Percentiles rank a stretch among this genome's conserved stretches.
Evolutionary conservation across 2,329 filamentous ascomycete species (phyloP).

Genomic region (Alternaria conjuncta): DNA sequence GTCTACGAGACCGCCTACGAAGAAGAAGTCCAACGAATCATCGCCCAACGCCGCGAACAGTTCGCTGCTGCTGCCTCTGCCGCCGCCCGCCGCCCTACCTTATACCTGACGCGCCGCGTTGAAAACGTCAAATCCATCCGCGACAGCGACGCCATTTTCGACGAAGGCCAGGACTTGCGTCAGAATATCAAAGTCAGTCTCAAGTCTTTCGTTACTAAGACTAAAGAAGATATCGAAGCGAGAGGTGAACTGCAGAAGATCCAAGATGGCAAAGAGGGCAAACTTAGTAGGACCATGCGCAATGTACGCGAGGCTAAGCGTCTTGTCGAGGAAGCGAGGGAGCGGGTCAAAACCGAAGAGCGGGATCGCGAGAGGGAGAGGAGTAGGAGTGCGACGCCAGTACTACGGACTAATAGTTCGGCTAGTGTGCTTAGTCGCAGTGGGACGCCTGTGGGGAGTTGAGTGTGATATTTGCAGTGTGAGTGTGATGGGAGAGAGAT

Average conservation of each 20-base stretch:
- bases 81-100: constrained; percentile 52
- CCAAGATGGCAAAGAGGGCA: constrained; percentile 43
- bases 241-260: constrained; percentile 42
- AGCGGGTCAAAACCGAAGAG: constrained; percentile 40
- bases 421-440: constrained; percentile 27
- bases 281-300: constrained; percentile 39
- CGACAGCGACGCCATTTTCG: constrained; percentile 42
- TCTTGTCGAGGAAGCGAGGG: constrained; percentile 44
- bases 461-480: not conserved
- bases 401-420: constrained; percentile 27
- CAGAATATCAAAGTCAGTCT: constrained; percentile 41
- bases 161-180: constrained; percentile 35
- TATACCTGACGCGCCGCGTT: constrained; percentile 63
- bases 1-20: constrained; percentile 90
- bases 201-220: constrained; percentile 46
- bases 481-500: not conserved
- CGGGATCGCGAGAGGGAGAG: constrained; percentile 32
- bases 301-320: constrained; percentile 43
- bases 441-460: constrained; percentile 26
- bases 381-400: constrained; percentile 34
- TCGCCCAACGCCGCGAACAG: constrained; percentile 52
- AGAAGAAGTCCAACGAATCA: constrained; percentile 78
- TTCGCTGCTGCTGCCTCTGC: constrained; percentile 6
- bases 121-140: constrained; percentile 52
- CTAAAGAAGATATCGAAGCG: constrained; percentile 41